Evolutionary conservation across 2,329 filamentous ascomycete genomes (phyloP), one percentile per base, ranked within the genome.

Genomic region (Amphichorda felina): DNA sequence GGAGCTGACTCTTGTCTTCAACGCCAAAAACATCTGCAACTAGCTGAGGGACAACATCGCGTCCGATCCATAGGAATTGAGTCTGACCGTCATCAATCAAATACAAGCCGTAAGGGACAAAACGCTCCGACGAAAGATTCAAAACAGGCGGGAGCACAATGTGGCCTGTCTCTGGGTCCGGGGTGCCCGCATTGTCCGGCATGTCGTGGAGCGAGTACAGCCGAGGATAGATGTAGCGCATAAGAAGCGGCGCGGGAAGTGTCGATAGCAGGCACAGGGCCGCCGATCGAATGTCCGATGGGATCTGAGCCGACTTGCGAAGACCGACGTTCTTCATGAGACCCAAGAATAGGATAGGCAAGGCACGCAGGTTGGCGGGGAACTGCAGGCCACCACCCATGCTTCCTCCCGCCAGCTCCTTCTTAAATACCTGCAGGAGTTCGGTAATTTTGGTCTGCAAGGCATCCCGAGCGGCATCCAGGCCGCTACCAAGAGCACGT

Each of bases 61-160:
- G 79, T 11, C 91, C 91, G 15, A 96, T 72, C 91, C 91, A 98
- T 33, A 98, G 63, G 70, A 98, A 98, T 56, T 98, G 91, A 5
- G 86, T 95, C 59, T 95, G 89, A 3, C 88, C 88, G 51, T 98
- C 91, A 49, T 98, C 91, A 48, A 98, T 91, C 39, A 98, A 72
- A 59, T 98, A 98, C 14, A 98, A 66, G 19, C 91, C 91, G 52
- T 93, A 94, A 1, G 87, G 75, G 4, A 86, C 84, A 34, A 98
- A 73, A 32, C 82, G 76, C 56, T 89, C 86, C 2, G 88, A 94
- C 3, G 86, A 87, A 39, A 96, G 70, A 56, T 95, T 95, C 50
- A 85, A 52, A 0, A 84, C 70, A 4, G 84, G 85, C 17, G 91
- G 91, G 37, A 98, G 76, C 34, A 85, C 71, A 43, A 94, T 95